A percentile compares a stretch with the other conserved stretches of the same genome.
Conservation (phyloP, 2,329 filamentous ascomycete species). For the Trichoderma sp. region DNA sequence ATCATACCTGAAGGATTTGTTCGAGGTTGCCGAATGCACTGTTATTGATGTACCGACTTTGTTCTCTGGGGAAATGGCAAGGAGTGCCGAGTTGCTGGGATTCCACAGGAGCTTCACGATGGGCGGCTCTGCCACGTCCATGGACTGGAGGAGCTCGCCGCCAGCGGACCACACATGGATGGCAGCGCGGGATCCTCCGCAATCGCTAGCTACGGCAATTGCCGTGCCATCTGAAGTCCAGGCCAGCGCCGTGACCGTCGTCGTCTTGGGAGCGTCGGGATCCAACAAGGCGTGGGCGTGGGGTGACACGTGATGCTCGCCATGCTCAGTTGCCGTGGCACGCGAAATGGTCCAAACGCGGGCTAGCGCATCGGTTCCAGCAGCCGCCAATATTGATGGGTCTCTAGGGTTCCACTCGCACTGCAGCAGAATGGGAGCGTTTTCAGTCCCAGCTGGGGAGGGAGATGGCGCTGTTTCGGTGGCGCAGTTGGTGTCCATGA, state of each 20-base stretch:
- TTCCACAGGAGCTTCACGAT: constrained; percentile 67
- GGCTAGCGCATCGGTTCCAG: constrained; percentile 71
- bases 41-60: constrained; percentile 58
- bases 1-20: constrained; percentile 52
- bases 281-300: constrained; percentile 52
- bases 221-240: constrained; percentile 62
- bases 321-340: constrained; percentile 50
- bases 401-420: constrained; percentile 71
- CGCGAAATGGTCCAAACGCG: constrained; percentile 68
- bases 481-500: constrained; percentile 50
- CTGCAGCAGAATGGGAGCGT: constrained; percentile 65
- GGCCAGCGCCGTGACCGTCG: constrained; percentile 62
- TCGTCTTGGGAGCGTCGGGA: constrained; percentile 54
- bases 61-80: constrained; percentile 61
- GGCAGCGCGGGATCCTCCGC: constrained; percentile 51
- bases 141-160: constrained; percentile 55
- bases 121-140: constrained; percentile 63
- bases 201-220: constrained; percentile 63
- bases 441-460: constrained; percentile 50
- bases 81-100: constrained; percentile 56
- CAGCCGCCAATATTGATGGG: constrained; percentile 67
- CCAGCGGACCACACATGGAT: constrained; percentile 61
- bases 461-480: constrained; percentile 44
- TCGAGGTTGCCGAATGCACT: constrained; percentile 52
- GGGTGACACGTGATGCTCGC: constrained; percentile 48